Evolutionary conservation across 306 rosid genomes (phyloP).

Genomic region (Chamaecrista fasciculata): DNA sequence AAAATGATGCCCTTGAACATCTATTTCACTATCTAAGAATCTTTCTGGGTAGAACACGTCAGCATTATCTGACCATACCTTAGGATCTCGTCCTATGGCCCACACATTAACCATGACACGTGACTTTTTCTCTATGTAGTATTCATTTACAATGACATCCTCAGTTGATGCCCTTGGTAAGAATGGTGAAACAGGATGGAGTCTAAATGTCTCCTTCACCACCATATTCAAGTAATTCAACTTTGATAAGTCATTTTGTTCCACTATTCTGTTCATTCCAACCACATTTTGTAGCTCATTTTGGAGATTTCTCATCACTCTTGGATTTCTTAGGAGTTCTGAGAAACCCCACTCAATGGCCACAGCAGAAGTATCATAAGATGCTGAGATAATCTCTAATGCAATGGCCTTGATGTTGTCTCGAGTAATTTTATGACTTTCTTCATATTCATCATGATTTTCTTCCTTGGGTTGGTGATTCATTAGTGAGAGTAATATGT

Average conservation of each 20-base stretch:
- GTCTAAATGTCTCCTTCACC: constrained; percentile 35
- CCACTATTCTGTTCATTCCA: constrained; percentile 29
- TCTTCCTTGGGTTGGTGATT: constrained; percentile 13
- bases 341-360: constrained; percentile 36
- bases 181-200: constrained; percentile 24
- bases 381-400: constrained; percentile 30
- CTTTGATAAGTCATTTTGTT: constrained; percentile 34
- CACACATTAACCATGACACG: constrained; percentile 26
- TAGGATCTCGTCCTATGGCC: constrained; percentile 35
- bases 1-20: constrained; percentile 26
- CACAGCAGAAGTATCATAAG: background rate
- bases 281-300: constrained; percentile 26
- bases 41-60: constrained; percentile 36
- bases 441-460: no score
- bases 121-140: constrained; percentile 27
- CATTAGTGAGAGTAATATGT: constrained; percentile 26
- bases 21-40: constrained; percentile 1
- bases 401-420: constrained; percentile 40
- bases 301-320: constrained; percentile 38
- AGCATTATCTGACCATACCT: constrained; percentile 32
- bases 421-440: constrained; percentile 6
- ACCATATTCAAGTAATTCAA: constrained; percentile 36
- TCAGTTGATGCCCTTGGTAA: constrained; percentile 16
- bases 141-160: constrained; percentile 16
- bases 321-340: constrained; percentile 36